Evolutionary conservation across 1,284 basidiomycete genomes (phyloP), one percentile per base, ranked within the genome.

Genomic region (Austroboletus rostrupii): DNA sequence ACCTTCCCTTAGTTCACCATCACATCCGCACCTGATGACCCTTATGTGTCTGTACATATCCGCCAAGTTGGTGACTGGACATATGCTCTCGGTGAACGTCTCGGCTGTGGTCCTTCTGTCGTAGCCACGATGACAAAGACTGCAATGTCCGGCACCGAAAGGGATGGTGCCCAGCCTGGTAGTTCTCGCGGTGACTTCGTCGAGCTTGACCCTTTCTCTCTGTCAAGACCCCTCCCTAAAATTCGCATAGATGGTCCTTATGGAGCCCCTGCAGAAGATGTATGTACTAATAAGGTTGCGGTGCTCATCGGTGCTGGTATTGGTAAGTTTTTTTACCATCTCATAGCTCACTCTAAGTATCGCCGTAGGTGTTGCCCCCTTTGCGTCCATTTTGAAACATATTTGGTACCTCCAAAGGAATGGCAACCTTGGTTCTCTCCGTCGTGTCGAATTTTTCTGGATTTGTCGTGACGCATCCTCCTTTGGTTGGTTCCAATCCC

Each of bases 11-110:
- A 92, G 82, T 94, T 95, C 70, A 94, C 92, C 36, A 94, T 95
- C 70, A 93, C 92, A 0, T 92, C 90, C 43, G 90, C 92, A 16
- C 92, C 92, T 2, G 90, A 92, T 60, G 92, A 94, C 60, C 87
- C 90, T 2, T 94, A 91, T 66, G 80, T 94, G 32, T 92, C 90
- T 19, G 70, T 95, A 39, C 92, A 94, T 67, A 87, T 95, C 58
- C 88, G 90, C 66, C 92, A 94, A 73, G 90, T 90, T 47, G 90
- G 91, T 55, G 92, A 96, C 67, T 95, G 83, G 74, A 94, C 91
- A 4, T 77, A 77, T 47, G 83, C 77, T 28, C 81, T 95, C 35
- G 92, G 90, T 36, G 83, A 87, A 48, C 83, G 87, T 58, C 79
- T 94, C 36, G 90, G 91, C 45, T 90, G 86, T 47, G 87, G 87